A percentile compares a stretch with the other conserved stretches of the same genome.
Conservation (phyloP, 345 rosid species). For the Ricinus communis region DNA sequence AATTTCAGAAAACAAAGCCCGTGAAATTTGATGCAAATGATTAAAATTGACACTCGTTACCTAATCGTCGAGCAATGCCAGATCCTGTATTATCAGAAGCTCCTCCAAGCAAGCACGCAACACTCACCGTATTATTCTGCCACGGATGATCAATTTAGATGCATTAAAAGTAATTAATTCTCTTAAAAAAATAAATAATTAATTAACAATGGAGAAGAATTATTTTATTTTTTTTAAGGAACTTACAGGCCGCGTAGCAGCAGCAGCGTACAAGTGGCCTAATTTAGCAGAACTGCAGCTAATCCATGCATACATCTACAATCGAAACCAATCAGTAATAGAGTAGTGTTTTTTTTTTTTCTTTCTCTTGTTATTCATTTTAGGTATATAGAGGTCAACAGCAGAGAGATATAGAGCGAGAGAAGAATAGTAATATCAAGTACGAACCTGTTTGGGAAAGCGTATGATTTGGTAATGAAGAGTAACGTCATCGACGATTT, state of each 20-base stretch:
- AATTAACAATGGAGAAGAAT: not conserved
- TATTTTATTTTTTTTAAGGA: not conserved
- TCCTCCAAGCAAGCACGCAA: slow-evolving; percentile 73
- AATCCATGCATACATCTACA: slow-evolving; percentile 79
- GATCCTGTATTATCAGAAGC: slow-evolving; percentile 85
- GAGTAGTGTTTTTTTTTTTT: not conserved
- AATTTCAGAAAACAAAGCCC: not conserved
- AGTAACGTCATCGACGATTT: slow-evolving; percentile 59
- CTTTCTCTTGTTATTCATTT: too few species aligned
- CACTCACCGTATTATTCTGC: slow-evolving; percentile 71
- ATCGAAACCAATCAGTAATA: not conserved
- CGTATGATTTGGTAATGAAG: slow-evolving; percentile 76
- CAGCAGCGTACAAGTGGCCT: slow-evolving; percentile 81
- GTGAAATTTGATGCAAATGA: too few species aligned
- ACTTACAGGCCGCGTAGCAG: slow-evolving; percentile 69
- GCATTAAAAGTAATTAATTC: too few species aligned
- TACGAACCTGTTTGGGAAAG: slow-evolving; percentile 58
- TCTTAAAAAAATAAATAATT: too few species aligned
- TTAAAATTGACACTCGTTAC: slow-evolving; percentile 30
- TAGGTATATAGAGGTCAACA: too few species aligned
- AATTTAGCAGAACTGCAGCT: slow-evolving; percentile 72
- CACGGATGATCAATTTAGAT: too few species aligned
- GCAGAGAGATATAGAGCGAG: not conserved
- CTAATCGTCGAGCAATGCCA: slow-evolving; percentile 84
- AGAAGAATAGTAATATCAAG: too few species aligned